Conservation (phyloP, 345 rosid genomes). For the Streptanthus diversifolius region DNA sequence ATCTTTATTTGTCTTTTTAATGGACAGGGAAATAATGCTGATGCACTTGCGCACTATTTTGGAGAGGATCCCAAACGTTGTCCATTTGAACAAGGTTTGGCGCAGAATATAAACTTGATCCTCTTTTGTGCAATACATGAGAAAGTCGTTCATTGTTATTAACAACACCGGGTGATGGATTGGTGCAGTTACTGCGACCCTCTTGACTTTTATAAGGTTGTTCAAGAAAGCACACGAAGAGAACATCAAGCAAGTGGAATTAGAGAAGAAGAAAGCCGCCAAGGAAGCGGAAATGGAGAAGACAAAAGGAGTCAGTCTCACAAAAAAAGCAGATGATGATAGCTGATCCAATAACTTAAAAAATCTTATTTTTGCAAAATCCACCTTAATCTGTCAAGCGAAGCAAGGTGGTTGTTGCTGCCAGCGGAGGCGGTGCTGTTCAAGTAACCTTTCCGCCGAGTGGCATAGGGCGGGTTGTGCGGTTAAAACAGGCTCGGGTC, state of each 20-base stretch:
- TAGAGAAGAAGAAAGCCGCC: constrained; percentile 86
- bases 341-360: constrained; percentile 32
- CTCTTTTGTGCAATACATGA: constrained; percentile 1
- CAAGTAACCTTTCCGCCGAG: constrained; percentile 16
- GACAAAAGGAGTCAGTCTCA: constrained; percentile 64
- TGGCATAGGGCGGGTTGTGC: constrained; percentile 1
- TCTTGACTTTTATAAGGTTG: constrained; percentile 75
- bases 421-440: constrained; percentile 20
- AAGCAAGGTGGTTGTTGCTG: constrained; percentile 10
- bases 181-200: constrained; percentile 79
- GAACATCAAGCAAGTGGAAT: constrained; percentile 78
- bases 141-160: neutral
- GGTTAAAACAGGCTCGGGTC: neutral
- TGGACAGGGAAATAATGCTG: constrained; percentile 95
- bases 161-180: constrained; percentile 3
- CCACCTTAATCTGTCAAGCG: constrained; percentile 9
- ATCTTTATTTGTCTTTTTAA: neutral
- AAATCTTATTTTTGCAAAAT: constrained; percentile 10
- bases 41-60: constrained; percentile 90
- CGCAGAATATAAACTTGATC: constrained; percentile 4
- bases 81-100: constrained; percentile 96
- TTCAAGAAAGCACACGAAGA: constrained; percentile 96
- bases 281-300: constrained; percentile 95
- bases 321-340: constrained; percentile 50
- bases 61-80: constrained; percentile 96